Evolutionary conservation across 2,329 filamentous ascomycete genomes (phyloP), one percentile per base, ranked within the genome.

Genomic region (Davidsoniella neocaledoniae): DNA sequence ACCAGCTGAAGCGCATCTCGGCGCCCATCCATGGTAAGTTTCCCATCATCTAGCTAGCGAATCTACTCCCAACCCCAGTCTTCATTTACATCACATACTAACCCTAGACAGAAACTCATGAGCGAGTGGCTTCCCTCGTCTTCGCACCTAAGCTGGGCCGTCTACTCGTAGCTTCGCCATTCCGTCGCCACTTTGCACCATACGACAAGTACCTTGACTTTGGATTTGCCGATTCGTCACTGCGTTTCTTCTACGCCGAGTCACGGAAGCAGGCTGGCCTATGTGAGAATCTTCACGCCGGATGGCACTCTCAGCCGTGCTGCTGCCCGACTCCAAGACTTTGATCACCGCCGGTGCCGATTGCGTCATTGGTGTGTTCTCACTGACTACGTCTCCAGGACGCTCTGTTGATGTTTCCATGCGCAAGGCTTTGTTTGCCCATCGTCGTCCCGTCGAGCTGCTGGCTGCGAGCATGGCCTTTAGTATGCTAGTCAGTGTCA

Each of bases 201-300:
- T 94, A 86, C 60, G 88, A 96, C 64, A 87, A 87, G 57, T 94
- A 86, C 59, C 74, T 96, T 56, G 87, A 95, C 66, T 96, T 90
- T 90, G 90, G 90, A 1, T 96, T 93, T 58, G 83, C 86, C 0
- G 91, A 98, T 63, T 86, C 85, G 57, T 93, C 86, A 56, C 76
- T 98, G 25, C 82, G 91, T 3, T 96, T 98, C 69, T 94, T 86
- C 66, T 77, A 83, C 50, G 79, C 82, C 44, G 86, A 94, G 56
- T 85, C 77, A 52, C 81, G 85, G 59, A 88, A 86, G 68, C 71
- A 83, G 19, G 77, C 93, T 36, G 90, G 90, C 0, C 73, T 95
- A 16, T 94, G 90, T 60, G 91, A 98, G 63, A 93, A 96, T 60
- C 71, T 95, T 2, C 91, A 98, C 61, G 81, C 90, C 51, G 87